Percentiles rank a stretch among this genome's conserved stretches.
These are phyloP conservation scores for Chionographis japonica DNA, from an alignment of 106 monocot species.

Conservation along the genomic window DNA sequence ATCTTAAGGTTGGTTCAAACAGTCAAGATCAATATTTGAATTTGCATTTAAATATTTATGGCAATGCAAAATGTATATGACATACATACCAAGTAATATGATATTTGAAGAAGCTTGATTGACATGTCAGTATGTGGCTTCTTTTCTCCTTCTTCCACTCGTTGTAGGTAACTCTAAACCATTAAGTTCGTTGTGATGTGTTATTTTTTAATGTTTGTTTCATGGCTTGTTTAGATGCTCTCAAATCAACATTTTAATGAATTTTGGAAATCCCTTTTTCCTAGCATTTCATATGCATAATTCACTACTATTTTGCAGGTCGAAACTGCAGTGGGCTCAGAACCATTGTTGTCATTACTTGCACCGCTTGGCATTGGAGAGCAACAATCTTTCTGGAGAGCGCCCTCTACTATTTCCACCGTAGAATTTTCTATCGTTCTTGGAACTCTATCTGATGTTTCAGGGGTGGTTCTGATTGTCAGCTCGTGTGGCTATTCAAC, in stretches of 20 bases:
- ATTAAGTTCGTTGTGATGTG: not conserved
- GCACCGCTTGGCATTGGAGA: slow-evolving; percentile 65
- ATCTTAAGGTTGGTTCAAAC: too few relatives aligned
- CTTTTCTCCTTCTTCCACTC: too few relatives aligned
- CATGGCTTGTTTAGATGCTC: too few relatives aligned
- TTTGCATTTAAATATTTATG: too few relatives aligned
- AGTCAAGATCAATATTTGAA: too few relatives aligned
- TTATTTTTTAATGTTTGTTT: not conserved
- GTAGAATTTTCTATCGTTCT: slow-evolving; percentile 93
- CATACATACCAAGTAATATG: too few relatives aligned
- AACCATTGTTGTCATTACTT: slow-evolving; percentile 69
- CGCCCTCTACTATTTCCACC: slow-evolving; percentile 48
- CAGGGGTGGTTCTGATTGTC: slow-evolving; percentile 72
- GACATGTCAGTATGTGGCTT: too few relatives aligned
- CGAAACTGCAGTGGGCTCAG: slow-evolving; percentile 62
- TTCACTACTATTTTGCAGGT: slow-evolving; percentile 50
- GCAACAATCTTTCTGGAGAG: slow-evolving; percentile 69
- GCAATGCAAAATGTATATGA: too few relatives aligned
- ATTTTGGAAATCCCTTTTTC: not conserved
- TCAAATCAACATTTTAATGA: not conserved
- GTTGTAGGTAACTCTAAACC: too few relatives aligned
- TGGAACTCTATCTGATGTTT: slow-evolving; percentile 78
- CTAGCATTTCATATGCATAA: not conserved
- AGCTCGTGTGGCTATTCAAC: slow-evolving; percentile 91
- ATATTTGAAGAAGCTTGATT: too few relatives aligned